Percentiles rank a stretch among this genome's conserved stretches.
phyloP scores from a whole-genome alignment of 1,139 yeast species.

The Meyerozyma smithsonii region DNA sequence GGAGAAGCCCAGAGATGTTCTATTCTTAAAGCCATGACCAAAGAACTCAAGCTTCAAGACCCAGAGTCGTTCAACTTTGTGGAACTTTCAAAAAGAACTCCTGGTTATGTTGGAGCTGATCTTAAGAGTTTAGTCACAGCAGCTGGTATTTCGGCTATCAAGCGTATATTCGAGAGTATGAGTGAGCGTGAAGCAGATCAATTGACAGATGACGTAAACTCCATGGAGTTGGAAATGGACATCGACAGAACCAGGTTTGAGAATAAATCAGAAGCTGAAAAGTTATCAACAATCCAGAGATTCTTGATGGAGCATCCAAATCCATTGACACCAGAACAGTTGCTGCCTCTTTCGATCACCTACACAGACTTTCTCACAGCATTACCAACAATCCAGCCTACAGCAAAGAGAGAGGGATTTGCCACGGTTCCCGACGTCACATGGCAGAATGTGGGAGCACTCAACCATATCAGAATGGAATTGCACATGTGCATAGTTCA shows the following conservation, averaged over 20 bases:
- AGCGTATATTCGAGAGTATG: conserved; percentile 66
- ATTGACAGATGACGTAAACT: conserved; percentile 8
- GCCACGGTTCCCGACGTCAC: conserved; percentile 98
- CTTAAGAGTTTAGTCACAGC: conserved; percentile 90
- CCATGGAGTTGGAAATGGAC: conserved; percentile 27
- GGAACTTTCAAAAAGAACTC: conserved; percentile 84
- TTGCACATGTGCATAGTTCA: conserved; percentile 96
- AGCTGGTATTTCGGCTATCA: conserved; percentile 92
- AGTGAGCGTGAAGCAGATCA: conserved; percentile 33
- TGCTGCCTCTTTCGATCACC: conserved; percentile 68
- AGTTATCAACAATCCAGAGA: conserved; percentile 63
- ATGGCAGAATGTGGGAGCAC: conserved; percentile 94
- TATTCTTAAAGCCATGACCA: conserved; percentile 71
- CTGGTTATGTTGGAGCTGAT: conserved; percentile 98
- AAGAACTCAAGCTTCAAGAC: conserved; percentile 53
- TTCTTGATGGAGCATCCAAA: conserved; percentile 74
- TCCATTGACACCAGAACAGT: conserved; percentile 70
- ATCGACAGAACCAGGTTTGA: conserved; percentile 19
- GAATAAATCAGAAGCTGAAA: conserved; percentile 31
- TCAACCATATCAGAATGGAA: conserved; percentile 75
- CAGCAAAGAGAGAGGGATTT: conserved; percentile 97
- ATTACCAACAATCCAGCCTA: conserved; percentile 91
- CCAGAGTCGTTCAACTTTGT: conserved; percentile 63
- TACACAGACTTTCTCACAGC: conserved; percentile 81
- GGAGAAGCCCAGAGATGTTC: conserved; percentile 77